Percentiles rank a stretch among this genome's conserved stretches.
These are phyloP conservation scores for Aphanomyces stellatus DNA, from an alignment of 352 stramenopile genomes.

Conservation along the genomic window DNA sequence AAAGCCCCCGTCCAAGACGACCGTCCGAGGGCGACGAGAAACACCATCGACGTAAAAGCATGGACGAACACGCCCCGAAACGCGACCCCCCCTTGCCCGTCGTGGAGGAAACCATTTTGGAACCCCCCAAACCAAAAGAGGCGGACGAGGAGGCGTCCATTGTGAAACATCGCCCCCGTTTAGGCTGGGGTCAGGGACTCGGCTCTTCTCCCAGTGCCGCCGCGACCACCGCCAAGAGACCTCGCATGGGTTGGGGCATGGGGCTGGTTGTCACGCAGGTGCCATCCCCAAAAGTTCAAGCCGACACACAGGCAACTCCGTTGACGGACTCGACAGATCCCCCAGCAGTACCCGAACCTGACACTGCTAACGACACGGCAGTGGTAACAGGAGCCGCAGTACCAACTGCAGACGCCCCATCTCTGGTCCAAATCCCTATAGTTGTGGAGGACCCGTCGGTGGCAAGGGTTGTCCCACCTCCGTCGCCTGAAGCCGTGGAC, in stretches of 20 bases:
- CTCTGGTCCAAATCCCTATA: too few relatives aligned
- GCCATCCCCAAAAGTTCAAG: slow-evolving; percentile 18
- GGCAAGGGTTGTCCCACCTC: background rate
- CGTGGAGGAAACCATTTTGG: background rate
- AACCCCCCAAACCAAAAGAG: slow-evolving; percentile 3
- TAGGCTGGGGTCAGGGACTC: slow-evolving; percentile 81
- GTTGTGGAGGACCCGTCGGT: background rate
- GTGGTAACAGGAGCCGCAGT: background rate
- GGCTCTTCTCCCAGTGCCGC: slow-evolving; percentile 34
- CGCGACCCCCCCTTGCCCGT: background rate
- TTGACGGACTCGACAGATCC: background rate
- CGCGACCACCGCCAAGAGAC: slow-evolving; percentile 34
- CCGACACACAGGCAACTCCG: background rate
- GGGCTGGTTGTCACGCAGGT: background rate
- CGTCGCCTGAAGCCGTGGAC: background rate
- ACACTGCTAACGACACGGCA: slow-evolving; percentile 16
- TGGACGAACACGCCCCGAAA: background rate
- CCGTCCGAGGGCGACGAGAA: background rate
- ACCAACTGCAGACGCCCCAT: too few relatives aligned
- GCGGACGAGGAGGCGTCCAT: background rate
- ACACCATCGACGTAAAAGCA: background rate
- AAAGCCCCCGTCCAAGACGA: background rate
- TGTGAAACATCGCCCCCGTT: slow-evolving; percentile 42
- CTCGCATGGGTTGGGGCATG: slow-evolving; percentile 67
- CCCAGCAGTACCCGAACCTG: background rate